These are phyloP conservation scores for Syzygium grande DNA, from an alignment of 345 rosid genomes.

Conservation along the genomic window DNA sequence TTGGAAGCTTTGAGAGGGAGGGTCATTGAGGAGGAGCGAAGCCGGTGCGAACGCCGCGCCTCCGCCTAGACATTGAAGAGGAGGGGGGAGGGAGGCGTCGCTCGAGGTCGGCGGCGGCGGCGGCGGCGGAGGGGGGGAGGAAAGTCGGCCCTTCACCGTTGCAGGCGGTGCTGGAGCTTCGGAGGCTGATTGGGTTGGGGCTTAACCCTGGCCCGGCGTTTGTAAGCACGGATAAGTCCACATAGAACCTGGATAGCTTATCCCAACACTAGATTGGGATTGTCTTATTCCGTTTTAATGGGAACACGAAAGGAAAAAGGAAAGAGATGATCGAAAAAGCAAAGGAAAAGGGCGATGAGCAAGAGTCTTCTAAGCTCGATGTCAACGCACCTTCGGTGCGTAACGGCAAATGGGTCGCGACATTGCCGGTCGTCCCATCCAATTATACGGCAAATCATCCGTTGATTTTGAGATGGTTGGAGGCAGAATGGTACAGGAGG, in stretches of 20 bases:
- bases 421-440: accelerated
- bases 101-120: background rate
- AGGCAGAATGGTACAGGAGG: background rate
- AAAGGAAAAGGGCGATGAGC: too few species aligned
- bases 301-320: too few species aligned
- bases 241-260: background rate
- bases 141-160: too few species aligned
- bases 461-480: background rate
- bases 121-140: too few species aligned
- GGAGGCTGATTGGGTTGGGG: background rate
- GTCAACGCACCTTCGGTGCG: accelerated
- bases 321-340: too few species aligned
- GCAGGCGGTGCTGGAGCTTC: too few species aligned
- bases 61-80: background rate
- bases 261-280: background rate
- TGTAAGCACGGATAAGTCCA: background rate
- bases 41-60: background rate
- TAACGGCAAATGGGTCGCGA: accelerated
- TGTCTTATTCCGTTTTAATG: too few species aligned
- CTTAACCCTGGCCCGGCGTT: background rate
- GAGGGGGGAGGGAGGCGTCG: background rate
- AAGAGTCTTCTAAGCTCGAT: background rate
- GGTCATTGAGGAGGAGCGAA: slow-evolving; percentile 41
- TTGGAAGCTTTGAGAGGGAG: slow-evolving; percentile 51
- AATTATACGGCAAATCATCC: too few species aligned